Evolutionary conservation across 768 basidiomycete genomes (phyloP), one percentile per base, ranked within the genome.

Genomic region (Russula sp.): DNA sequence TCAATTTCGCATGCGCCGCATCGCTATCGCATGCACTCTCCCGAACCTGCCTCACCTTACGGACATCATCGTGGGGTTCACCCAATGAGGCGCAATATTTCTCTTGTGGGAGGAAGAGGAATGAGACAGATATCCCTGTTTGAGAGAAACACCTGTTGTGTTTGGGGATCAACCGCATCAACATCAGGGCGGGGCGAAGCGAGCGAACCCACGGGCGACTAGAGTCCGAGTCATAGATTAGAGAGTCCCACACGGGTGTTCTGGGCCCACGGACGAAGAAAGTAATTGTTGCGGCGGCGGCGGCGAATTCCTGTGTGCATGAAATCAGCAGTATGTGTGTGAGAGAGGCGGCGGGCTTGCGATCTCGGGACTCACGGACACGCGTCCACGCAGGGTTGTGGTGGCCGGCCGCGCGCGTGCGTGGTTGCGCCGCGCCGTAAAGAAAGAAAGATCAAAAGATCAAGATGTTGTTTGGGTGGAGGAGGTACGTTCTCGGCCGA

Each of bases 401-500:
- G 51, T 53, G 50, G 59, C 59, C 59, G n/a, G n/a, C n/a, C n/a
- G n/a, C n/a, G 59, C 25, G 25, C 25, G 25, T 46, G 45, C 45
- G n/a, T n/a, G n/a, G n/a, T n/a, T n/a, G n/a, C n/a, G n/a, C n/a
- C n/a, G n/a, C n/a, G 54, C 39, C 36, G 56, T 54, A 49, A 42
- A 41, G 25, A 29, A 29, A 29, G n/a, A n/a, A 29, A 29, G 25
- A 29, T 29, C 25, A 29, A 29, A 54, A 9, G 16, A 45, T 41
- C 14, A 25, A 48, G 49, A 49, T 43, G 38, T 29, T 46, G 59
- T n/a, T n/a, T n/a, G n/a, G n/a, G n/a, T n/a, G n/a, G n/a, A n/a
- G n/a, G n/a, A n/a, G n/a, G 61, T 62, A 62, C 61, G 61, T 62
- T 57, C 61, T 62, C 56, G 35, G 35, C 60, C 56, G 14, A 57